A percentile compares a stretch with the other conserved stretches of the same genome.
phyloP scores from a whole-genome alignment of 139 green algal genomes.

The Dunaliella primolecta region DNA sequence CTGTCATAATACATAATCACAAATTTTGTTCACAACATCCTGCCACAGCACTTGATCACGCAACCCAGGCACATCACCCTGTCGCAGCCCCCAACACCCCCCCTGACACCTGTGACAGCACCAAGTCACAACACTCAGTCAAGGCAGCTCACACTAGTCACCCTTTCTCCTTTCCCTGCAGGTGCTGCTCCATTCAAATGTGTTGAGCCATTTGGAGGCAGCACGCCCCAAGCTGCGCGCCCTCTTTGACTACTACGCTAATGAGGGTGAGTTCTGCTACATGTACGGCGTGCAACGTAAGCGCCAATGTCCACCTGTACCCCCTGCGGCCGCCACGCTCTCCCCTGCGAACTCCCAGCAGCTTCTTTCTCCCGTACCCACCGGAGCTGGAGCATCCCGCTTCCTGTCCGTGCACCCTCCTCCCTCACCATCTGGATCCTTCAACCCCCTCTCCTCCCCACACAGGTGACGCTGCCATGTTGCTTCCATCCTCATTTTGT shows the following conservation, averaged over 20 bases:
- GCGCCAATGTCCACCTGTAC: neutral
- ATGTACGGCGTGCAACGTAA: neutral
- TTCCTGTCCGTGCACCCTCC: neutral
- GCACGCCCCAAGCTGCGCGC: slow-evolving; percentile 9
- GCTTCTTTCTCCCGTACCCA: neutral
- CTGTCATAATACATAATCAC: neutral
- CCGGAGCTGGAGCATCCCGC: neutral
- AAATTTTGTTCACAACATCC: neutral
- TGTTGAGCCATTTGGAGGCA: neutral
- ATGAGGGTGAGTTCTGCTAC: neutral
- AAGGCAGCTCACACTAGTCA: no score
- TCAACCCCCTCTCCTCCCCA: no score
- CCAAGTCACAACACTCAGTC: neutral
- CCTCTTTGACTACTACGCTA: slow-evolving; percentile 17
- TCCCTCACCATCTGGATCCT: neutral
- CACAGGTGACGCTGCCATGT: no score
- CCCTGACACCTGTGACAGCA: neutral
- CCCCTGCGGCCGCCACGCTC: neutral
- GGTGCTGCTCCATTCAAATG: slow-evolving; percentile 15
- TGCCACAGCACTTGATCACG: neutral
- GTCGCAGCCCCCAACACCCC: neutral
- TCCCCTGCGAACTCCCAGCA: neutral
- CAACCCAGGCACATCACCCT: neutral
- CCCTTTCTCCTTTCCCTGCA: neutral
- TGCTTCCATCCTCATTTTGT: no score